Evolutionary conservation across 2,329 filamentous ascomycete species (phyloP), one percentile per base, ranked within the genome.

Genomic region (Macrophomina phaseolina): DNA sequence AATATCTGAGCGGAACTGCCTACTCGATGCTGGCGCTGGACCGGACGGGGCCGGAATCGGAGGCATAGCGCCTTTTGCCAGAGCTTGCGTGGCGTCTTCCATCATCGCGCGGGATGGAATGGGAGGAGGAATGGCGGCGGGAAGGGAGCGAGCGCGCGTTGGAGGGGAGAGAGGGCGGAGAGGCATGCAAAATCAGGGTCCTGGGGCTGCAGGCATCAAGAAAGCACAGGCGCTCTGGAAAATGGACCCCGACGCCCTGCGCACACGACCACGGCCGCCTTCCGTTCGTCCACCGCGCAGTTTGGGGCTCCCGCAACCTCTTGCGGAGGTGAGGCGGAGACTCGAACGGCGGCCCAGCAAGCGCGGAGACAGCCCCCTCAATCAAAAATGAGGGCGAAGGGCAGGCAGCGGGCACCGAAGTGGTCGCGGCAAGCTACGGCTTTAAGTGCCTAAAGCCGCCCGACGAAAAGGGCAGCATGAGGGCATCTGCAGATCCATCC

Each of bases 31-130:
- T 49, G 58, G 58, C 45, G 42, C n/a, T 46, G 45, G 45, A 36
- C 58, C 58, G 58, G 58, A 38, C 58, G 16, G 45, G n/a, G 38
- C 45, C 58, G 58, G 58, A 45, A 48, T 49, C 58, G 58, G 58
- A 36, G 30, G 18, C 45, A 28, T 38, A 48, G 16, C 58, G 36
- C 11, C 36, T 38, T 38, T 62, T 40, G 45, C 58, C 45, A 62
- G 38, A 23, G 58, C 58, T 62, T 48, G 58, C 58, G 58, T 49
- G 58, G 58, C 58, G 58, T 45, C 36, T 62, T 49, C 58, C 58
- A 62, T 62, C 58, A 62, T 62, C 42, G 45, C 58, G 58, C 58
- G 58, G 58, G 58, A 62, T 62, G 58, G 58, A 49, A 48, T 49
- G 45, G 32, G 38, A 46, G 36, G 36, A 42, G 38, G 30, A 5